phyloP scores from a whole-genome alignment of 2,329 filamentous ascomycete genomes.

The Botrytis squamosa region DNA sequence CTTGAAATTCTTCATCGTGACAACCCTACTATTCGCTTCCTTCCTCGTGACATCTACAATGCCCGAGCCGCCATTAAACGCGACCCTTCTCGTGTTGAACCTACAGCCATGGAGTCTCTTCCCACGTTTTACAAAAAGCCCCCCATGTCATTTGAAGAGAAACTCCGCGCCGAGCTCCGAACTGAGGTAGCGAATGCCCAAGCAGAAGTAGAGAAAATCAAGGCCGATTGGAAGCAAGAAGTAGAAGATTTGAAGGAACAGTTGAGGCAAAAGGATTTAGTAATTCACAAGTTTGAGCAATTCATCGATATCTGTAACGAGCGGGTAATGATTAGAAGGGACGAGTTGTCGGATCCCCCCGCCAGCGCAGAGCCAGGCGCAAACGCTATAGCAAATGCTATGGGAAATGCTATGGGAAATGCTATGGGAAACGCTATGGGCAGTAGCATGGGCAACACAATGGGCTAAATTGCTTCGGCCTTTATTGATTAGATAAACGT shows the following conservation, averaged over 20 bases:
- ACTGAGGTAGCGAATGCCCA: slow-evolving; percentile 58
- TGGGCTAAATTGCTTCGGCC: not conserved
- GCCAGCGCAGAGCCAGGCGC: slow-evolving; percentile 27
- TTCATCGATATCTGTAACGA: slow-evolving; percentile 70
- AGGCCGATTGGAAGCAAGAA: slow-evolving; percentile 55
- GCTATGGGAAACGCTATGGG: not conserved
- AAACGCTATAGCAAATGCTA: slow-evolving; percentile 26
- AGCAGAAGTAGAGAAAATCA: slow-evolving; percentile 57
- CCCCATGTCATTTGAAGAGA: slow-evolving; percentile 60
- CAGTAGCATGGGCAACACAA: slow-evolving; percentile 14
- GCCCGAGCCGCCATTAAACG: slow-evolving; percentile 65
- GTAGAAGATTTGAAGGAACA: slow-evolving; percentile 58
- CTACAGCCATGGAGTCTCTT: slow-evolving; percentile 56
- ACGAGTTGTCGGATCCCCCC: slow-evolving; percentile 45
- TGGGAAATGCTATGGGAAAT: slow-evolving; percentile 24
- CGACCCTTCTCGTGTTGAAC: slow-evolving; percentile 62
- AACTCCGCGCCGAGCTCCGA: slow-evolving; percentile 60
- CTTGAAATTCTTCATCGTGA: slow-evolving; percentile 63
- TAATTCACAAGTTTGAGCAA: slow-evolving; percentile 64
- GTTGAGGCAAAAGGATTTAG: slow-evolving; percentile 61
- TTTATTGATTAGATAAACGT: not conserved
- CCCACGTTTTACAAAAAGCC: slow-evolving; percentile 67
- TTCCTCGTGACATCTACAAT: slow-evolving; percentile 67
- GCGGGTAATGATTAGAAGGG: slow-evolving; percentile 61
- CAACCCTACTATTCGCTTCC: slow-evolving; percentile 61